Conservation (phyloP, 2,329 filamentous ascomycete species). For the Botrytis hyacinthi region DNA sequence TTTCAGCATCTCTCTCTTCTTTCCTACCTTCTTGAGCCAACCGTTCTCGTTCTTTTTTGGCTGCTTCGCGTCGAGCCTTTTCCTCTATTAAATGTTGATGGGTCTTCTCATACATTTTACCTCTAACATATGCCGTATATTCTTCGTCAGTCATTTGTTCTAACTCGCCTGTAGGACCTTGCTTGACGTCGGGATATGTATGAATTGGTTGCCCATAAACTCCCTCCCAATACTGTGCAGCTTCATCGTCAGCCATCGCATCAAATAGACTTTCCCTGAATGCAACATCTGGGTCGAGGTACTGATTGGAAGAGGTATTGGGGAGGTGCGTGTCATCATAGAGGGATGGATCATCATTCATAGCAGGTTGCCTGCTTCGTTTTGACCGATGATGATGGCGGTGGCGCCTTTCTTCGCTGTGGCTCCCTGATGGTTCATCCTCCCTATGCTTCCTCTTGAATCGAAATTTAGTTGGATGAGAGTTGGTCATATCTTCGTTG, state of each 20-base stretch:
- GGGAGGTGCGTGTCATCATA: slow-evolving; percentile 44
- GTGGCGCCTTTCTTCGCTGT: slow-evolving; percentile 26
- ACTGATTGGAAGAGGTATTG: slow-evolving; percentile 40
- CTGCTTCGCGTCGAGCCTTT: slow-evolving; percentile 58
- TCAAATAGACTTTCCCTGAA: slow-evolving; percentile 96
- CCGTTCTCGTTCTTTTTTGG: slow-evolving; percentile 49
- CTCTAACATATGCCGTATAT: slow-evolving; percentile 81
- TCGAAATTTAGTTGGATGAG: slow-evolving; percentile 32
- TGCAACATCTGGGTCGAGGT: slow-evolving; percentile 66
- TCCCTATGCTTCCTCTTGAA: slow-evolving; percentile 32
- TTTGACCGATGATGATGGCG: slow-evolving; percentile 35
- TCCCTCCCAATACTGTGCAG: slow-evolving; percentile 88
- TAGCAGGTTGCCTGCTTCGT: slow-evolving; percentile 30
- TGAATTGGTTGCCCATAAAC: slow-evolving; percentile 97
- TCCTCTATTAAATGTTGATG: slow-evolving; percentile 81
- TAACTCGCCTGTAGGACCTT: slow-evolving; percentile 53
- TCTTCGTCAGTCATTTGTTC: slow-evolving; percentile 92
- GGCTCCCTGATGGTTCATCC: slow-evolving; percentile 20
- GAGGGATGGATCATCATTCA: slow-evolving; percentile 38
- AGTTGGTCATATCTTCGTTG: slow-evolving; percentile 23
- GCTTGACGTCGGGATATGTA: slow-evolving; percentile 58
- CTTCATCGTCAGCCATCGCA: slow-evolving; percentile 94
- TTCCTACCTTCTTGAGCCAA: slow-evolving; percentile 42
- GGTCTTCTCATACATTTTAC: slow-evolving; percentile 94
- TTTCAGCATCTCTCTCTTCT: slow-evolving; percentile 41